A percentile compares a stretch with the other conserved stretches of the same genome.
phyloP scores from a whole-genome alignment of 352 stramenopile species.

The Phytophthora idaei region DNA sequence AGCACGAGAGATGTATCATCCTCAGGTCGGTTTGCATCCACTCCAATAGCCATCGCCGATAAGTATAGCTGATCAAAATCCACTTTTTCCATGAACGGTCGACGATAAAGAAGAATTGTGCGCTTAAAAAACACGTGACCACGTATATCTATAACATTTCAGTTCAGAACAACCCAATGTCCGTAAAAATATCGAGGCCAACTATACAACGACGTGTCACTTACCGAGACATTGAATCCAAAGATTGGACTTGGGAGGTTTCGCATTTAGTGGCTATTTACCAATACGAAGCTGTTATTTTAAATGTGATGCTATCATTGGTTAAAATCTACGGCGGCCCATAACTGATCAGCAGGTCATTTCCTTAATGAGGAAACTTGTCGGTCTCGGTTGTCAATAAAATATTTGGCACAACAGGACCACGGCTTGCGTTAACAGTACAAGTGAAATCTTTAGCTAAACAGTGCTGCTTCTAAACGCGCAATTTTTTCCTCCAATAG shows the following conservation, averaged over 20 bases:
- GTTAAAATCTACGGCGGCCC: too few species aligned
- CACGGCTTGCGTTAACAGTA: too few species aligned
- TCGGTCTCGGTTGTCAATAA: too few species aligned
- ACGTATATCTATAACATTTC: neutral
- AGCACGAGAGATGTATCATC: conserved; percentile 4
- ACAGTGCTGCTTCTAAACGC: conserved; percentile 47
- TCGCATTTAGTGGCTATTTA: too few species aligned
- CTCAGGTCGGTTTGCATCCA: conserved; percentile 5
- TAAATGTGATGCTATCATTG: too few species aligned
- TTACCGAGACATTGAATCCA: conserved; percentile 7
- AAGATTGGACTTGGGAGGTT: too few species aligned
- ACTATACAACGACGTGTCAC: neutral
- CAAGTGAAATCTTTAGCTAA: conserved; percentile 19
- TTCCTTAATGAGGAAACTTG: too few species aligned
- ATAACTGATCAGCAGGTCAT: too few species aligned
- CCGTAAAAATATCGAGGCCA: too few species aligned
- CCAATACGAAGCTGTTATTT: too few species aligned
- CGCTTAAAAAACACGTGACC: conserved; percentile 7
- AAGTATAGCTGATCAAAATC: conserved; percentile 11
- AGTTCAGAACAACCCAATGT: too few species aligned
- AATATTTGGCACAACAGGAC: too few species aligned
- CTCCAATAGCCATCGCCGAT: conserved; percentile 3
- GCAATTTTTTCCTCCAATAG: conserved; percentile 51
- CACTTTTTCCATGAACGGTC: neutral
- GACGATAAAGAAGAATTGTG: conserved; percentile 1